Percentiles rank a stretch among this genome's conserved stretches.
Evolutionary conservation across 2,329 filamentous ascomycete genomes (phyloP).

Genomic region (Didymella glomerata): DNA sequence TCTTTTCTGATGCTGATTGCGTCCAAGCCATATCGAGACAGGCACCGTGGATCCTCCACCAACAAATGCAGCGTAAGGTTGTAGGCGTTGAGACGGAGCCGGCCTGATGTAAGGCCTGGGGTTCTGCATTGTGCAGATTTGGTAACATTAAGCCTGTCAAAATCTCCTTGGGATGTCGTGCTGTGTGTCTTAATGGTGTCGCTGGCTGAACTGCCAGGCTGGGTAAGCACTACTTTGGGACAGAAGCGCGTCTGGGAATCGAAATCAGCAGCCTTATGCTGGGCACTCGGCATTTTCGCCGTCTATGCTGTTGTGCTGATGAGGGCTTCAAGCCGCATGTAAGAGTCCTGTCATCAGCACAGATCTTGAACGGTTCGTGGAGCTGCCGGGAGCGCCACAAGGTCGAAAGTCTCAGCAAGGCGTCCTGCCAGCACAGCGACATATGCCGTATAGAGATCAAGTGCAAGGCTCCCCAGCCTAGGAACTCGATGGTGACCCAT

Average conservation of each 20-base stretch:
- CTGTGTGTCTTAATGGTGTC: neutral
- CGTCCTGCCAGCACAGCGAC: slow-evolving; percentile 3
- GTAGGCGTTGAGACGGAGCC: slow-evolving; percentile 3
- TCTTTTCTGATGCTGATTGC: slow-evolving; percentile 1
- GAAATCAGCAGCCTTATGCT: slow-evolving; percentile 13
- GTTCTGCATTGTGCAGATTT: slow-evolving; percentile 9
- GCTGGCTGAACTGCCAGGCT: slow-evolving; percentile 1
- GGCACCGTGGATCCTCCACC: neutral
- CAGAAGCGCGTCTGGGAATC: slow-evolving; percentile 1
- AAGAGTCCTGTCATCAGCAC: slow-evolving; percentile 2
- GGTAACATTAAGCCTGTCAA: slow-evolving; percentile 3
- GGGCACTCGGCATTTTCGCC: neutral
- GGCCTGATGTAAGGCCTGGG: slow-evolving; percentile 4
- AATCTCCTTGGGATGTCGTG: neutral
- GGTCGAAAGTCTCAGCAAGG: neutral
- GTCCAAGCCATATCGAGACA: neutral
- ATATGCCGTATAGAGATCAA: neutral
- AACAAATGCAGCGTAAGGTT: neutral
- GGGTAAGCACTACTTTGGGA: slow-evolving; percentile 14
- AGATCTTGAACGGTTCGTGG: neutral
- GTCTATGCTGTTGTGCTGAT: neutral
- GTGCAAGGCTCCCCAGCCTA: neutral
- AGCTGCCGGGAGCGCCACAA: neutral
- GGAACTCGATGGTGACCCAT: neutral
- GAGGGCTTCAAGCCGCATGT: slow-evolving; percentile 9